These are phyloP conservation scores for Tetrapyrgos nigripes DNA, from an alignment of 1,284 basidiomycete species.

Conservation along the genomic window DNA sequence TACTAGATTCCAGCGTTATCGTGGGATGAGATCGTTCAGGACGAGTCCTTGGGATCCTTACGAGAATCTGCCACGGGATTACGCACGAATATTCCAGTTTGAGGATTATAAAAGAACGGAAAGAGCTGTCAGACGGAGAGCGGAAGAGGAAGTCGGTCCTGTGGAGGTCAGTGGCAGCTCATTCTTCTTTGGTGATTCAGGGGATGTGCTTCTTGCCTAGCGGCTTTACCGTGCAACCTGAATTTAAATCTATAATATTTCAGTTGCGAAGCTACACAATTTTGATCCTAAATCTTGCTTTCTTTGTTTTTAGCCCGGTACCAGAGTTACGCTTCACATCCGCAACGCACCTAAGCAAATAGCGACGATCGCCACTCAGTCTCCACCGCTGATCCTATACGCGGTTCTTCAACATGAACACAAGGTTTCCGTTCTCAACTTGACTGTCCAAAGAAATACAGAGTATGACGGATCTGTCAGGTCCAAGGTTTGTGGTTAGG, in stretches of 20 bases:
- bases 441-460: slow-evolving; percentile 94
- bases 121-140: slow-evolving; percentile 72
- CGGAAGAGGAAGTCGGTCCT: slow-evolving; percentile 60
- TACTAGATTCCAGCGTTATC: slow-evolving; percentile 91
- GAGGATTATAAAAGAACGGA: slow-evolving; percentile 93
- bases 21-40: slow-evolving; percentile 91
- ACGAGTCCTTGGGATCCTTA: slow-evolving; percentile 98
- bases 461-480: slow-evolving; percentile 90
- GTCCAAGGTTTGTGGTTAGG: slow-evolving; percentile 83
- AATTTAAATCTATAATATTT: neutral
- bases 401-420: slow-evolving; percentile 95
- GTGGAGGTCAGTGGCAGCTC: slow-evolving; percentile 61
- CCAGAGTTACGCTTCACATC: slow-evolving; percentile 76
- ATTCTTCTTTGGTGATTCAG: too few species aligned
- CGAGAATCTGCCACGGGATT: slow-evolving; percentile 94
- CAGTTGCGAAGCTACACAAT: neutral
- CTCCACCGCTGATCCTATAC: slow-evolving; percentile 76
- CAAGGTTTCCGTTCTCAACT: slow-evolving; percentile 94
- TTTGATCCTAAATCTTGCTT: slow-evolving; percentile 9
- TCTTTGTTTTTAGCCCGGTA: slow-evolving; percentile 78
- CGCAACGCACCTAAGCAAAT: slow-evolving; percentile 68
- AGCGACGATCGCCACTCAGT: slow-evolving; percentile 16
- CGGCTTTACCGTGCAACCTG: too few species aligned
- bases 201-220: neutral
- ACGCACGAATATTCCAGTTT: slow-evolving; percentile 96